These are phyloP conservation scores for Pestalotiopsis sp. DNA, from an alignment of 2,329 filamentous ascomycete genomes.

Conservation along the genomic window DNA sequence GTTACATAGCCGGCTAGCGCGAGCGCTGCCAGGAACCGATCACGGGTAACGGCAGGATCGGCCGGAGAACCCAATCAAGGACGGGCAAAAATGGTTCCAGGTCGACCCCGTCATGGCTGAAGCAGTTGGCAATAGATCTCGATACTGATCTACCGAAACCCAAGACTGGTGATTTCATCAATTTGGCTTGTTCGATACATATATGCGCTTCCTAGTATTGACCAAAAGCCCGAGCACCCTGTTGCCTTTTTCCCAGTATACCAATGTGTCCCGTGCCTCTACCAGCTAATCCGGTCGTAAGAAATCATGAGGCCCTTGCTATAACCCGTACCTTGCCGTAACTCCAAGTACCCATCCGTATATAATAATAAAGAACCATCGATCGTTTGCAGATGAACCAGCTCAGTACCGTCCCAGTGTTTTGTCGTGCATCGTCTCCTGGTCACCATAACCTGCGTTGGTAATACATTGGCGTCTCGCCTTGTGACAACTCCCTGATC, in stretches of 20 bases:
- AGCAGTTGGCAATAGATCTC: neutral
- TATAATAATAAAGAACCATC: neutral
- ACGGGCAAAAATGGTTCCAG: neutral
- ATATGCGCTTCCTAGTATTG: no score
- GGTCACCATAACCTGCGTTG: conserved; percentile 55
- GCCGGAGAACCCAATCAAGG: neutral
- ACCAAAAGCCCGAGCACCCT: no score
- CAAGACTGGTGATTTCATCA: no score
- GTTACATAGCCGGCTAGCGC: neutral
- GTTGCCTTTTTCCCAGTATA: no score
- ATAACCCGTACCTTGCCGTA: neutral
- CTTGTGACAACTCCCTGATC: conserved; percentile 48
- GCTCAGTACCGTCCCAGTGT: neutral
- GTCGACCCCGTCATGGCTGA: neutral
- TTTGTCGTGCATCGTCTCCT: neutral
- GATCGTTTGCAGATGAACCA: no score
- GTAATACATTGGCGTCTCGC: conserved; percentile 50
- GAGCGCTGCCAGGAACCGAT: conserved; percentile 1
- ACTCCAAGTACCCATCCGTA: neutral
- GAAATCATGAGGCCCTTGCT: neutral
- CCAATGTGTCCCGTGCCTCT: neutral
- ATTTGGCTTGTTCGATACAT: no score
- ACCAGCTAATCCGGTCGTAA: neutral
- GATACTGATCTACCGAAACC: neutral
- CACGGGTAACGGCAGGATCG: conserved; percentile 3